These are phyloP conservation scores for Chlamydomonas sp. DNA, from an alignment of 139 green algal species.

Conservation along the genomic window DNA sequence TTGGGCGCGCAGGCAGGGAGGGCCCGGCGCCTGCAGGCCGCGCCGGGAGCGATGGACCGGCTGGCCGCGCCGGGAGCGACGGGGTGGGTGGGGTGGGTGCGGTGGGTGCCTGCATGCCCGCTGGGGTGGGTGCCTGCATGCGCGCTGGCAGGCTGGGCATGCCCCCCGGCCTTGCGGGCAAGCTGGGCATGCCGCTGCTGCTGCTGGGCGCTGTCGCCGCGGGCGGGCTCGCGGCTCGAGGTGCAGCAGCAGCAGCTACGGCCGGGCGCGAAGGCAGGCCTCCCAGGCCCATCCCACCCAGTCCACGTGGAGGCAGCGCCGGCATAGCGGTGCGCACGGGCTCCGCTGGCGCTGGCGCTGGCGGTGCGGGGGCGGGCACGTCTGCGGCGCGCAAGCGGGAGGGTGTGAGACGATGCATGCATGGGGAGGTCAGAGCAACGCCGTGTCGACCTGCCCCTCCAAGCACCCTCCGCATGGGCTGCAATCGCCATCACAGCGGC, in stretches of 20 bases:
- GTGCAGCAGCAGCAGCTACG: neutral
- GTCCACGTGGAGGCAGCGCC: neutral
- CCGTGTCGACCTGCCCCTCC: neutral
- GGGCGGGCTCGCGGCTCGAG: neutral
- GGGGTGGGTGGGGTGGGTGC: too few relatives aligned
- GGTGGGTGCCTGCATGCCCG: neutral
- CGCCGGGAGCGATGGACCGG: too few relatives aligned
- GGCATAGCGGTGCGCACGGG: neutral
- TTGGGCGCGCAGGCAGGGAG: neutral
- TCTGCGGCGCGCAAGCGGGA: neutral
- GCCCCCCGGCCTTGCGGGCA: slow-evolving; percentile 3
- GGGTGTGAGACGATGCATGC: too few relatives aligned
- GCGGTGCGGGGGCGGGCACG: neutral
- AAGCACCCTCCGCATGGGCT: neutral
- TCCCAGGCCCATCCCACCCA: neutral
- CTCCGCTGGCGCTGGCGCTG: neutral
- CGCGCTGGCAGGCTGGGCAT: slow-evolving; percentile 7
- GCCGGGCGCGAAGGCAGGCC: neutral
- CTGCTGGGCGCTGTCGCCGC: neutral
- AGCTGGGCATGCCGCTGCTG: slow-evolving; percentile 2
- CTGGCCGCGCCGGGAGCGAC: too few relatives aligned
- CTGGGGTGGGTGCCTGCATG: neutral
- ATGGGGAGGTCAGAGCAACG: too few relatives aligned
- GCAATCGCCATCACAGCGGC: neutral
- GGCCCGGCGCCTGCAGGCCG: slow-evolving; percentile 2